Conservation (phyloP, 2,329 filamentous ascomycete species). For the Elsinoe batatas region DNA sequence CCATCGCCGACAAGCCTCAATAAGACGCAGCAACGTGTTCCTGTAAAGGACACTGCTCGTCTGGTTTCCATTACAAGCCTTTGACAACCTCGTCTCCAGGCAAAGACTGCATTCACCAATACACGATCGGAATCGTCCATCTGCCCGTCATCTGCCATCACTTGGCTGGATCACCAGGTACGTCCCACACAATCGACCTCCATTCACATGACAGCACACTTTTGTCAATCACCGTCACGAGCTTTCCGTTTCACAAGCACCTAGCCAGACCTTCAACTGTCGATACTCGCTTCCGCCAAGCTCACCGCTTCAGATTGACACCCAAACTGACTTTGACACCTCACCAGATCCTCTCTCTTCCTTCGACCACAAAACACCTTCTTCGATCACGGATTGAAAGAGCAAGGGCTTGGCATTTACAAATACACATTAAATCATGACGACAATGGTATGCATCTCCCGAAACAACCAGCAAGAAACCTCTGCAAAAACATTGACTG, state of each 20-base stretch:
- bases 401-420: constrained; percentile 12
- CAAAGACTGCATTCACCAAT: background rate
- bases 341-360: constrained; percentile 11
- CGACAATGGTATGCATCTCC: constrained; percentile 48
- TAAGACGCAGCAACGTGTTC: constrained; percentile 5
- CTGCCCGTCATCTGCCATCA: constrained; percentile 4
- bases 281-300: constrained; percentile 11
- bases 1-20: background rate
- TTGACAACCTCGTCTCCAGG: background rate
- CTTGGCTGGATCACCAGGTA: constrained; percentile 12
- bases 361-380: constrained; percentile 16
- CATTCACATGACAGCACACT: background rate
- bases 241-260: background rate
- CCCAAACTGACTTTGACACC: constrained; percentile 13
- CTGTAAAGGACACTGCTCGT: constrained; percentile 11
- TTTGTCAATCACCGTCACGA: background rate
- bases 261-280: background rate
- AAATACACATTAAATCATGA: constrained; percentile 37
- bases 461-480: constrained; percentile 17
- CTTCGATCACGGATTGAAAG: constrained; percentile 19
- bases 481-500: constrained; percentile 30
- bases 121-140: constrained; percentile 8
- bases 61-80: background rate
- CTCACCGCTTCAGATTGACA: constrained; percentile 13
- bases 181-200: background rate